Conservation (phyloP, 2,329 filamentous ascomycete species). For the Thelonectria blattea region DNA sequence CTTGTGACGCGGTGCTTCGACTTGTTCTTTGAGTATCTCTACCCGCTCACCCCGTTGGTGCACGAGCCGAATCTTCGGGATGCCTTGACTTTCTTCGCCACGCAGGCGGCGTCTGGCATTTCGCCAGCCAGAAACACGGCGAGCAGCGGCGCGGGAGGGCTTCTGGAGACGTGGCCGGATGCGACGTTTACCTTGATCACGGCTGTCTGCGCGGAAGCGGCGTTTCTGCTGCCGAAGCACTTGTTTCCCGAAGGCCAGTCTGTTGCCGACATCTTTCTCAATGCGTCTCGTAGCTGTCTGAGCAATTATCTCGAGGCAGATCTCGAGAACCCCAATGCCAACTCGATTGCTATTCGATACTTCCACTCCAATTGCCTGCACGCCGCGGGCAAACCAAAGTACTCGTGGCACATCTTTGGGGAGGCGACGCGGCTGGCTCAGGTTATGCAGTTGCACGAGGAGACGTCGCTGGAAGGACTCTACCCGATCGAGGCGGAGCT, state of each 20-base stretch:
- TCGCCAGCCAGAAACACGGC: conserved; percentile 21
- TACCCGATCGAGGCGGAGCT: conserved; percentile 47
- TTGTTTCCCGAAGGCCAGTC: conserved; percentile 48
- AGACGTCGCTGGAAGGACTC: conserved; percentile 45
- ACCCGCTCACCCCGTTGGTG: conserved; percentile 49
- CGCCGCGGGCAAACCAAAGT: conserved; percentile 48
- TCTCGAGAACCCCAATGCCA: conserved; percentile 49
- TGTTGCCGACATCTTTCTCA: conserved; percentile 47
- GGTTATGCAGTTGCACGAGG: conserved; percentile 51
- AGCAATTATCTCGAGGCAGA: conserved; percentile 49
- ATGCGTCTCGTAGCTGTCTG: conserved; percentile 47
- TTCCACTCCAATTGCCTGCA: conserved; percentile 55
- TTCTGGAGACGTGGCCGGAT: conserved; percentile 43
- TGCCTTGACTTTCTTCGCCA: conserved; percentile 43
- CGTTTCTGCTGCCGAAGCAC: conserved; percentile 47
- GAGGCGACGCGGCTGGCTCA: conserved; percentile 51
- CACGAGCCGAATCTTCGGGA: conserved; percentile 49
- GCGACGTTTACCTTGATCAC: conserved; percentile 50
- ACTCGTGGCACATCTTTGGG: conserved; percentile 54
- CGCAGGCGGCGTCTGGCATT: conserved; percentile 14
- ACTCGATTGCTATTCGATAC: conserved; percentile 51
- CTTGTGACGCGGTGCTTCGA: conserved; percentile 45
- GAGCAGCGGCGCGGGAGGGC: background rate
- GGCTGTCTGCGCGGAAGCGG: conserved; percentile 51
- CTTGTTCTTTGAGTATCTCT: conserved; percentile 51